Evolutionary conservation across 495 filamentous ascomycete species (phyloP).

Genomic region (Aspergillus sparsus): DNA sequence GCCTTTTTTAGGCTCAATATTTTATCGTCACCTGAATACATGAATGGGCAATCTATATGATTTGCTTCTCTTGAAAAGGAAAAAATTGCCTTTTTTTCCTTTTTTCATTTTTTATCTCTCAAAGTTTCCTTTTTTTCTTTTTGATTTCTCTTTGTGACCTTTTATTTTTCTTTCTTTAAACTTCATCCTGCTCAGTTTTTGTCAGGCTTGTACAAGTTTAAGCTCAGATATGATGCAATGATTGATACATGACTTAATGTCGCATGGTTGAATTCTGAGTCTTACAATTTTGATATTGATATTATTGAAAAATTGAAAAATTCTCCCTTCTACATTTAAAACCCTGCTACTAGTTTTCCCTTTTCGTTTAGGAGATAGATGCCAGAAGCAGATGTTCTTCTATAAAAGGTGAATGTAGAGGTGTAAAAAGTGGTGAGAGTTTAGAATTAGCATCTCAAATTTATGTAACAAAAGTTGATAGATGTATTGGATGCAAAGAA

Average conservation of each 20-base stretch:
- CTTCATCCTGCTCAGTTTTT: constrained; percentile 1
- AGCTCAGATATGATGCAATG: constrained; percentile 16
- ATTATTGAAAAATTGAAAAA: not conserved
- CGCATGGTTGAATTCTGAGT: constrained; percentile 19
- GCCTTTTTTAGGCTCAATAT: constrained; percentile 3
- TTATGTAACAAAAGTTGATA: not conserved
- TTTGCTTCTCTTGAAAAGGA: constrained; percentile 1
- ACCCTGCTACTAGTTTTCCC: not conserved
- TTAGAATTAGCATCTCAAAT: too few relatives aligned
- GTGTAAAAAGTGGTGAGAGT: not conserved
- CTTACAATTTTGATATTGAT: constrained; percentile 10
- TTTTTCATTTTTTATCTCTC: constrained; percentile 32
- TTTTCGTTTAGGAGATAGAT: too few relatives aligned
- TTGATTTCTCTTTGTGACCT: constrained; percentile 10
- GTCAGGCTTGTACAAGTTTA: not conserved
- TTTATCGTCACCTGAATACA: not conserved
- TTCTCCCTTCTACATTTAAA: constrained; percentile 8
- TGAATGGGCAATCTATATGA: constrained; percentile 10
- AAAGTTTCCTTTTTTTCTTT: constrained; percentile 18
- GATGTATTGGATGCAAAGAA: not conserved
- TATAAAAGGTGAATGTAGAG: too few relatives aligned
- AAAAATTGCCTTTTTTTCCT: constrained; percentile 7
- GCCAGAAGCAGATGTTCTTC: too few relatives aligned
- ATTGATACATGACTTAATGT: constrained; percentile 16
- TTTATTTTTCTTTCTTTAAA: constrained; percentile 5